Evolutionary conservation across 2,329 filamentous ascomycete species (phyloP), one percentile per base, ranked within the genome.

Genomic region (Penicillium sp.): DNA sequence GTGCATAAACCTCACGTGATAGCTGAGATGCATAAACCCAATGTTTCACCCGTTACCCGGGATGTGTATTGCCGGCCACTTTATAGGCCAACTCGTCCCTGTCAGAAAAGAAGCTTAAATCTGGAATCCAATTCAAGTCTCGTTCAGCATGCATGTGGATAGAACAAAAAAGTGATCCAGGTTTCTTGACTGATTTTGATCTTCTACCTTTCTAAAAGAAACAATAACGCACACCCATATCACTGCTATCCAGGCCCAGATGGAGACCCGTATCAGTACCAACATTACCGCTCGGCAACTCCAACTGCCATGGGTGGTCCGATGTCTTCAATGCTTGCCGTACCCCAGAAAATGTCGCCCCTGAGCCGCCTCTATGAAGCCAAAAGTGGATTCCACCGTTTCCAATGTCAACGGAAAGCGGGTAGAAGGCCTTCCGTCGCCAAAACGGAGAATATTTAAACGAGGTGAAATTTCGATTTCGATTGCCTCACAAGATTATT

Each of bases 221-320:
- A 45, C 9, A 2, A 21, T 31, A 7, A 7, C 13, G 21, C 9
- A 29, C 8, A n/a, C 2, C 41, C 25, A 40, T 15, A 38, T 25
- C 18, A 15, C 18, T 23, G 13, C 31, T 21, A 9, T n/a, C 45
- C 13, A 44, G 0, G 31, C 18, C 10, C 4, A 38, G 16, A 32
- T 10, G n/a, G 8, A 40, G 25, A 16, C 25, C 6, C 13, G 35
- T 40, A 45, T 23, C 21, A n/a, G 54, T 57, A 59, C 46, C 23
- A 15, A n/a, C 18, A 54, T 39, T 57, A 57, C 51, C 25, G 12
- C 45, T 46, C 59, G 59, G 57, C 46, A 46, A 29, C 6, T 18
- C 25, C 50, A 25, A 40, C 31, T 18, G 23, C 39, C 39, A 49
- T 32, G 25, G 18, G 47, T 60, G 48, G 55, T 52, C 39, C 57